Evolutionary conservation across 169 alveolate species (phyloP).

Genomic region (Eimeria falciformis): DNA sequence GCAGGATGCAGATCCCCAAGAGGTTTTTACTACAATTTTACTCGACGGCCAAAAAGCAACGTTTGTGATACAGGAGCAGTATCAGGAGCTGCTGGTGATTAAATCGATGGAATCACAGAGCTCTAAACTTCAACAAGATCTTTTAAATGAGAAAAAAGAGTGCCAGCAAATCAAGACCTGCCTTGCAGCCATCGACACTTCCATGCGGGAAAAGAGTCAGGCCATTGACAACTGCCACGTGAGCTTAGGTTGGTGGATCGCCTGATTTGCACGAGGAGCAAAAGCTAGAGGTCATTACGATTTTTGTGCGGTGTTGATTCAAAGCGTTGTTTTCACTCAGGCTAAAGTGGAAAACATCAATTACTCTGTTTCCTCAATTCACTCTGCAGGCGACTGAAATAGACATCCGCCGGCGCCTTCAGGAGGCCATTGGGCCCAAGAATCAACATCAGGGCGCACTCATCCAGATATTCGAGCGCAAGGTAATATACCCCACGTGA

Average conservation of each 20-base stretch:
- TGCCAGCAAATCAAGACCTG: slow-evolving; percentile 29
- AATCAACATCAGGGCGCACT: slow-evolving; percentile 64
- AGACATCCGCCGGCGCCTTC: slow-evolving; percentile 61
- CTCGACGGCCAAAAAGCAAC: too few species aligned
- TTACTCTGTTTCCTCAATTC: too few species aligned
- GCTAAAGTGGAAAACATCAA: not conserved
- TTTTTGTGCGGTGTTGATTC: too few species aligned
- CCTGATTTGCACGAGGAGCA: too few species aligned
- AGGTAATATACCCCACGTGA: slow-evolving; percentile 2
- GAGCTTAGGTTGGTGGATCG: too few species aligned
- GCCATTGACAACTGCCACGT: slow-evolving; percentile 53
- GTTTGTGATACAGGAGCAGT: slow-evolving; percentile 27
- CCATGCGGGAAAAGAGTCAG: slow-evolving; percentile 39
- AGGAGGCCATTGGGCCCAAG: slow-evolving; percentile 36
- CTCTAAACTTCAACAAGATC: slow-evolving; percentile 40
- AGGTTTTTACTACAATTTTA: too few species aligned
- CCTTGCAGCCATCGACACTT: slow-evolving; percentile 45
- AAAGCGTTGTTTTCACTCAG: too few species aligned
- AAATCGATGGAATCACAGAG: slow-evolving; percentile 52
- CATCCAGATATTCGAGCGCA: slow-evolving; percentile 63
- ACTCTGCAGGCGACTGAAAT: slow-evolving; percentile 50
- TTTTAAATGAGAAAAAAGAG: slow-evolving; percentile 19
- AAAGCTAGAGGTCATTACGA: too few species aligned
- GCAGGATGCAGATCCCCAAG: too few species aligned
- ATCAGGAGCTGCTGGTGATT: slow-evolving; percentile 39